Evolutionary conservation across 176 grass and related monocot species (phyloP), one percentile per base, ranked within the genome.

Genomic region (Areca catechu): DNA sequence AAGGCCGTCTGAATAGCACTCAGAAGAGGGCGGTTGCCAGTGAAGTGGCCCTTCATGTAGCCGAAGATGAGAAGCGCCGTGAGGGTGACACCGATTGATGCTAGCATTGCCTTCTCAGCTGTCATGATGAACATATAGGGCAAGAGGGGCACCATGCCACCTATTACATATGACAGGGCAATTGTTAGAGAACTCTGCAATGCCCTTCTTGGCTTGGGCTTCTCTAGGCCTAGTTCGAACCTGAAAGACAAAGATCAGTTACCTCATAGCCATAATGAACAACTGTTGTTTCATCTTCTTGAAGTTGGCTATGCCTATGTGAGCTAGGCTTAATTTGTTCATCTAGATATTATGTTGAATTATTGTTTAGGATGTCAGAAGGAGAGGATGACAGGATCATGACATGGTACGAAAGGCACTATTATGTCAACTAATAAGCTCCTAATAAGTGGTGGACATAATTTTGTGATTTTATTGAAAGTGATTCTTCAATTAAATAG

Each of bases 171-270:
- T 27, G 85, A 77, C 28, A 95, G 18, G 0, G 82, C 82, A 6
- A 95, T 95, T 50, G 85, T 95, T 17, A 85, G 57, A 47, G 82
- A 85, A 17, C 89, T 95, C 23, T 95, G 82, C 10, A 89, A 29
- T n/a, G 82, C 89, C 72, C 89, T 89, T 77, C 68, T 85, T 12
- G 89, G 85, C 7, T 89, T 82, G 0, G 89, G 85, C 53, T 95
- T 95, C 69, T 95, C 89, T 69, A 95, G 65, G 16, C 89, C 85
- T 16, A 95, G 72, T 66, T 95, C 89, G 66, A 95, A 95, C 64
- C 89, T 95, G 62, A 49, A 56, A 58, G 57, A 70, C 34, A 25
- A 25, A 17, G 15, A 25, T 37, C 5, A 1, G 9, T 43, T 61
- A 60, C 10, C 20, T 50, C 34, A 37, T 37, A 2, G 34, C 2